phyloP scores from a whole-genome alignment of 129 eudicot species.

The Rutidosis leptorrhynchoides region DNA sequence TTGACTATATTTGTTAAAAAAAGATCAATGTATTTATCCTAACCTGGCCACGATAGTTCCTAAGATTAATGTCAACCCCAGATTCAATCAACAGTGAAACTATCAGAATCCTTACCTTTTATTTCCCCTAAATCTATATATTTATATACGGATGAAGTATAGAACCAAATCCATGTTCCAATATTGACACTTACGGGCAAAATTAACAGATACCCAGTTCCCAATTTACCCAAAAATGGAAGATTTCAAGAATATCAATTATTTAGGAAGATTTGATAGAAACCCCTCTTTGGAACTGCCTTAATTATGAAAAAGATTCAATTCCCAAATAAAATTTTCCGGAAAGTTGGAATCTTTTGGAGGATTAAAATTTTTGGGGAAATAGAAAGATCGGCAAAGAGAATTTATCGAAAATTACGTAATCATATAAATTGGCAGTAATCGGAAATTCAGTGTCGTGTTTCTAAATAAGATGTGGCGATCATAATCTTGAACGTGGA shows the following conservation, averaged over 20 bases:
- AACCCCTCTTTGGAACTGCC: slow-evolving; percentile 21
- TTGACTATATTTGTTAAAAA: not conserved
- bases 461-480: slow-evolving; percentile 10
- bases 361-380: not conserved
- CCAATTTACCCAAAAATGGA: no score
- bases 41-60: slow-evolving; percentile 97
- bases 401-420: slow-evolving; percentile 17
- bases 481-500: slow-evolving; percentile 20
- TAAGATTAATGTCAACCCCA: slow-evolving; percentile 89
- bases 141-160: no score
- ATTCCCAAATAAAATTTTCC: slow-evolving; percentile 30
- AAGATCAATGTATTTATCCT: not conserved
- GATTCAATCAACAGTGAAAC: slow-evolving; percentile 75
- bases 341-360: slow-evolving; percentile 20
- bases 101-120: slow-evolving; percentile 24
- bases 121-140: slow-evolving; percentile 1
- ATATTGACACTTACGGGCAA: no score
- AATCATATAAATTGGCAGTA: slow-evolving; percentile 7
- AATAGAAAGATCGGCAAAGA: slow-evolving; percentile 12
- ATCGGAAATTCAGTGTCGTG: slow-evolving; percentile 5
- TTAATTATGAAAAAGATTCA: not conserved
- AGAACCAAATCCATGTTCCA: no score
- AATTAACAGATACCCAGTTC: no score
- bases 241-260: not conserved
- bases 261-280: not conserved